Evolutionary conservation across 2,329 filamentous ascomycete genomes (phyloP), one percentile per base, ranked within the genome.

Genomic region (Botryosphaeria agaves): DNA sequence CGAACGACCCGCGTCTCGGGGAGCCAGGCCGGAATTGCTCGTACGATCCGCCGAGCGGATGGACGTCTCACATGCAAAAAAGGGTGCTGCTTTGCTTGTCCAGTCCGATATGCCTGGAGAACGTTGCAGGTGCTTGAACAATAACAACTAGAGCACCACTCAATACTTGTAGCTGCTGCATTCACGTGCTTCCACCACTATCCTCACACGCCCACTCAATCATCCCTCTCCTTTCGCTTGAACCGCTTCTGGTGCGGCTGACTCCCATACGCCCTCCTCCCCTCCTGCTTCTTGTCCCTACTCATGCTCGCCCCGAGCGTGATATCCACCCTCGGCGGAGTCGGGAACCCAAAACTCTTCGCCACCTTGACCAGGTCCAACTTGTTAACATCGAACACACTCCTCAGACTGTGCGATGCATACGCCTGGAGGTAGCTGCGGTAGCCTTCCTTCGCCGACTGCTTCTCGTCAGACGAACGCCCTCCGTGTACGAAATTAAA

Each of bases 381-480:
- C 49, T 82, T 81, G 52, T 82, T 66, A 31, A 91, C 72, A 51
- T 87, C 79, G 48, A 87, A 92, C 21, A 91, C 76, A n/a, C 73
- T 77, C 17, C 82, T 71, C 35, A 89, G 62, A 41, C 70, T 76
- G 56, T 87, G 89, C 34, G 76, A 84, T 14, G 87, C 84, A 49
- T 98, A 98, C 0, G 89, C 87, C 52, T 95, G 84, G 15, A 98
- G 68, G 52, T 98, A 98, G 14, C 80, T 82, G 36, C 81, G 71
- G 61, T 89, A 92, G 3, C 81, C 70, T 40, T 76, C 71, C 49
- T 76, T 76, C 26, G 71, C 71, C 18, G 69, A 72, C 63, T 70
- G 38, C 25, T 34, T 11, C 38, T 24, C 14, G 29, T 11, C 17
- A 14, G 18, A 20, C 20, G 8, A 8, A 5, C 25, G 19, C 12